Evolutionary conservation across 768 basidiomycete genomes (phyloP).

Genomic region (Boletus sensibilis): DNA sequence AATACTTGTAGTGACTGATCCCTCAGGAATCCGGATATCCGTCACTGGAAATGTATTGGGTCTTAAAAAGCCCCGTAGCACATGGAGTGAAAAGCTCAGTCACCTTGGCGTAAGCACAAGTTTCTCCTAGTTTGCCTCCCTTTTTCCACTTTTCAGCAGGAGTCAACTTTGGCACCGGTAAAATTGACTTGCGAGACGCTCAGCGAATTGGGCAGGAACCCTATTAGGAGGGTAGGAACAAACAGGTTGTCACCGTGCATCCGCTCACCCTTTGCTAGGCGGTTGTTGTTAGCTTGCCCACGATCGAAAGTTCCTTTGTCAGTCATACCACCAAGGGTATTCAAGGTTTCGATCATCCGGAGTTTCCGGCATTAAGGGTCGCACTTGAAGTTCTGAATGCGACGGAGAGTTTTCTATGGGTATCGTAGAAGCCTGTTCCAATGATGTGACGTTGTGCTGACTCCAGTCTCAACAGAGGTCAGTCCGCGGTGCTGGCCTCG

Average conservation of each 20-base stretch:
- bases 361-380: conserved; percentile 83
- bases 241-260: background rate
- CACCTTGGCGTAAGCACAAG: conserved; percentile 53
- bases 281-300: conserved; percentile 83
- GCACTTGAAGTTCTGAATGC: conserved; percentile 87
- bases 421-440: conserved; percentile 29
- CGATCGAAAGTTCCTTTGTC: conserved; percentile 91
- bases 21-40: conserved; percentile 81
- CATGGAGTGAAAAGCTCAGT: conserved; percentile 72
- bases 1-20: conserved; percentile 64
- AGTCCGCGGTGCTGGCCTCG: conserved; percentile 91
- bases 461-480: conserved; percentile 54
- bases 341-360: conserved; percentile 75
- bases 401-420: conserved; percentile 94
- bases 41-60: conserved; percentile 84
- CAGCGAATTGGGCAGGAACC: conserved; percentile 70
- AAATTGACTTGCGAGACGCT: conserved; percentile 67
- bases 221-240: conserved; percentile 59
- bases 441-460: conserved; percentile 6
- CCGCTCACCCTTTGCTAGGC: conserved; percentile 46
- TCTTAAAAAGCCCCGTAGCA: conserved; percentile 67
- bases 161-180: conserved; percentile 59
- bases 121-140: background rate
- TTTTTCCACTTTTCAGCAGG: conserved; percentile 33
- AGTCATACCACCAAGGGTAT: conserved; percentile 77